Evolutionary conservation across 306 rosid species (phyloP), one percentile per base, ranked within the genome.

Genomic region (Medicago arabica): DNA sequence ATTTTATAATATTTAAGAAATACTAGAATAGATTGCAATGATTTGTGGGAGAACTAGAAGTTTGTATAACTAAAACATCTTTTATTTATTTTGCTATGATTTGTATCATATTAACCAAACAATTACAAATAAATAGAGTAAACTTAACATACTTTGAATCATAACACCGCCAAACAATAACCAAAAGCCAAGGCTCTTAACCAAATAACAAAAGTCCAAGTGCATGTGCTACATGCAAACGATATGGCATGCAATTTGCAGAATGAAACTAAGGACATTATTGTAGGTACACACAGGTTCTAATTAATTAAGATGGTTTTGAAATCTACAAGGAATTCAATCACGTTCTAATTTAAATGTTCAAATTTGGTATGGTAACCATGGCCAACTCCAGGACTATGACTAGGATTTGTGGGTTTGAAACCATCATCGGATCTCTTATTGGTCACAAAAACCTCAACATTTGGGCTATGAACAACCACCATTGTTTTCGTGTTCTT

Each of bases 371-470:
- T 44, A 38, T 74, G 80, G 47, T 49, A 34, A 77, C 38, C 75
- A 57, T 87, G 91, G 16, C 89, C 87, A 58, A 84, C 60, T 4
- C 86, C 89, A 4, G 89, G 86, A 53, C 83, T 85, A 53, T 85
- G 83, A 39, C 85, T 87, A 1, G 89, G 89, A 19, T 41, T 14
- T 14, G 89, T 83, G 8, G 86, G 80, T 50, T 38, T 46, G 59
- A 85, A 78, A 60, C 71, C 85, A 72, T 75, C 72, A 8, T 36
- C 15, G 0, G 61, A 69, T n/a, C 40, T 7, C 2, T 73, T 73
- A 46, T 6, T 13, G 12, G 46, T 40, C 36, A 46, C 36, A 9
- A 51, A 75, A 67, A 62, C 40, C 3, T 59, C 50, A 38, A 4
- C 77, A 53, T 75, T 47, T 4, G 77, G 73, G 47, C 76, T 83